Evolutionary conservation across 73 alveolate species (phyloP), one percentile per base, ranked within the genome.

Genomic region (Urostyla sp.): DNA sequence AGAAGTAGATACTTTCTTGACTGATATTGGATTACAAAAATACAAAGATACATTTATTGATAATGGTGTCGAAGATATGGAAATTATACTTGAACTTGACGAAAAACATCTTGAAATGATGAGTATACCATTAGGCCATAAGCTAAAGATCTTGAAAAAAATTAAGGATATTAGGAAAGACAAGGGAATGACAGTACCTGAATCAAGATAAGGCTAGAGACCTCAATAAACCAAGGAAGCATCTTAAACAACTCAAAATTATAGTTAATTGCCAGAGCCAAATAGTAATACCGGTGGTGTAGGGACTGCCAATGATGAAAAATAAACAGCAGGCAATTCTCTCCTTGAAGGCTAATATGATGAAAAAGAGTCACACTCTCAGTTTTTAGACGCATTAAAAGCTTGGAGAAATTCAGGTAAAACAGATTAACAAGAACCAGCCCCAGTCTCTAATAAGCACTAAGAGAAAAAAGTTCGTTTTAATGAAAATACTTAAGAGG

Each of bases 1-100:
- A 63, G 95, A 88, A 49, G 88, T 88, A n/a, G 87, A 63, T 26
- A 58, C 23, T 26, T 82, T 89, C 84, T 52, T 89, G 26, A 24
- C 61, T 13, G 80, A 35, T 0, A 16, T 89, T 2, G 46, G 74
- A 30, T 50, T 89, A 45, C 73, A 31, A 38, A 89, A 89, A 59
- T 89, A 89, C 75, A 46, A 58, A 27, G 80, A 66, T 20, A 32
- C 32, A 16, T 80, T 89, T 51, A 34, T 84, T 18, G 92, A 89
- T 13, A 84, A 89, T 40, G 96, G 96, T 8, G 59, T 89, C 23
- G 96, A 89, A 66, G 96, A 89, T 59, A 20, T 51, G 16, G 96
- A 89, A 52, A 89, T 78, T 0, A 75, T 89, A 20, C 77, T 74
- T 0, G 96, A 89, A 37, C 75, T 89, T 11, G 63, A 74, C 28